Evolutionary conservation across 768 basidiomycete genomes (phyloP).

Genomic region (Crassisporium funariophilum): DNA sequence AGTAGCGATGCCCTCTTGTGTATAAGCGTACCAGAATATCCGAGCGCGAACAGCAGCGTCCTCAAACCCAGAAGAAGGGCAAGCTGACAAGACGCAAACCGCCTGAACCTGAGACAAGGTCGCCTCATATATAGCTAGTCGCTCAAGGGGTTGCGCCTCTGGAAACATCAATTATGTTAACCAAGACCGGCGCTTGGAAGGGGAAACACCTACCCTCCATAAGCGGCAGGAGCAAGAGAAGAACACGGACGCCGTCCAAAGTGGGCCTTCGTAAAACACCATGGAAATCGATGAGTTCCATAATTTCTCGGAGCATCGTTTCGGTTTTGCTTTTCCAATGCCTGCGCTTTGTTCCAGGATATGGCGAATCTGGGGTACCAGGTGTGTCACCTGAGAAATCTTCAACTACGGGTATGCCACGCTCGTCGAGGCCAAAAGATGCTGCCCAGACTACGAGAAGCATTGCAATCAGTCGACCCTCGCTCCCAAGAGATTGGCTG

Average conservation of each 20-base stretch:
- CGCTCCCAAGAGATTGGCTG: slow-evolving; percentile 60
- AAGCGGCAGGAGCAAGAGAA: slow-evolving; percentile 80
- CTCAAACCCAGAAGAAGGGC: slow-evolving; percentile 40
- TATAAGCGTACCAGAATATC: slow-evolving; percentile 88
- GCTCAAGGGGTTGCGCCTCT: slow-evolving; percentile 51
- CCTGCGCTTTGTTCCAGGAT: slow-evolving; percentile 37
- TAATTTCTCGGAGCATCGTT: slow-evolving; percentile 72
- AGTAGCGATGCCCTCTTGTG: slow-evolving; percentile 81
- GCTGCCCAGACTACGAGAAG: slow-evolving; percentile 86
- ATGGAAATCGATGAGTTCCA: slow-evolving; percentile 79
- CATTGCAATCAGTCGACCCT: slow-evolving; percentile 78
- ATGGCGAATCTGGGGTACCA: slow-evolving; percentile 9
- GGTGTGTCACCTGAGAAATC: slow-evolving; percentile 21
- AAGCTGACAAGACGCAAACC: slow-evolving; percentile 60
- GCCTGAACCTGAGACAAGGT: slow-evolving; percentile 81
- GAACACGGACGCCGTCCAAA: slow-evolving; percentile 83
- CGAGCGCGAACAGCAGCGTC: slow-evolving; percentile 71
- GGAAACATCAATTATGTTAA: no score
- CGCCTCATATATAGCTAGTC: slow-evolving; percentile 74
- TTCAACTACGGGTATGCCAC: slow-evolving; percentile 55
- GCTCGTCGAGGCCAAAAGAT: slow-evolving; percentile 85
- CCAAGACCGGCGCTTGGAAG: no score
- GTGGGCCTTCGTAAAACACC: slow-evolving; percentile 79
- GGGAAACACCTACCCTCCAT: slow-evolving; percentile 85
- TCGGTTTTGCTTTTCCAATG: slow-evolving; percentile 59